Evolutionary conservation across 306 rosid species (phyloP).

Genomic region (Spatholobus suberectus): DNA sequence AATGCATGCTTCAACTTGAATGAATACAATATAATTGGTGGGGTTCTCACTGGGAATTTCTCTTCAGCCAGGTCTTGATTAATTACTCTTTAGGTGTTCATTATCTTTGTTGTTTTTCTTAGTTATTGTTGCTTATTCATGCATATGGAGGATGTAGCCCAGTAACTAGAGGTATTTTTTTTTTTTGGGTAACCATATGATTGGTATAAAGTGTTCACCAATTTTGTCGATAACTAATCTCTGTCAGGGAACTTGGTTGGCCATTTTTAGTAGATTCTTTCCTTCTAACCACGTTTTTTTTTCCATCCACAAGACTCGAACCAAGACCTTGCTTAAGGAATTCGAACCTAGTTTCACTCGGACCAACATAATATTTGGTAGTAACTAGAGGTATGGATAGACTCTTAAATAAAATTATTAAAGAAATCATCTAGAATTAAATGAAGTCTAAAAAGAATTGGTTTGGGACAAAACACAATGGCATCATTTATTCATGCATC

Average conservation of each 20-base stretch:
- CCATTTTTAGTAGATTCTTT: no score
- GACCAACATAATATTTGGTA: no score
- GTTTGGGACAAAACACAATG: background rate
- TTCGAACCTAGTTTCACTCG: no score
- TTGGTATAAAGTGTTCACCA: no score
- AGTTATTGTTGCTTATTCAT: background rate
- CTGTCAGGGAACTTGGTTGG: no score
- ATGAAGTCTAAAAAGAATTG: no score
- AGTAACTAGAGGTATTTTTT: no score
- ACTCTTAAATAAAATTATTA: background rate
- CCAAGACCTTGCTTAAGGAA: no score
- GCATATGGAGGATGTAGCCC: background rate
- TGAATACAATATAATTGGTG: background rate
- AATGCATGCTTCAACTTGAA: conserved; percentile 6
- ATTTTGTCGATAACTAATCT: no score
- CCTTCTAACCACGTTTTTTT: no score
- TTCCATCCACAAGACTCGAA: no score
- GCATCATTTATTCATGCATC: background rate
- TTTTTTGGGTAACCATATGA: no score
- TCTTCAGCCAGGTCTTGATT: conserved; percentile 38
- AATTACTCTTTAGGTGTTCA: conserved; percentile 15
- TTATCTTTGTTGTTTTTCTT: conserved; percentile 3
- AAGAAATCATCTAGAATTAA: background rate
- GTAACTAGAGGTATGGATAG: background rate
- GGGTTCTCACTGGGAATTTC: background rate